Conservation (phyloP, 106 monocot genomes). For the Posidonia australis region DNA sequence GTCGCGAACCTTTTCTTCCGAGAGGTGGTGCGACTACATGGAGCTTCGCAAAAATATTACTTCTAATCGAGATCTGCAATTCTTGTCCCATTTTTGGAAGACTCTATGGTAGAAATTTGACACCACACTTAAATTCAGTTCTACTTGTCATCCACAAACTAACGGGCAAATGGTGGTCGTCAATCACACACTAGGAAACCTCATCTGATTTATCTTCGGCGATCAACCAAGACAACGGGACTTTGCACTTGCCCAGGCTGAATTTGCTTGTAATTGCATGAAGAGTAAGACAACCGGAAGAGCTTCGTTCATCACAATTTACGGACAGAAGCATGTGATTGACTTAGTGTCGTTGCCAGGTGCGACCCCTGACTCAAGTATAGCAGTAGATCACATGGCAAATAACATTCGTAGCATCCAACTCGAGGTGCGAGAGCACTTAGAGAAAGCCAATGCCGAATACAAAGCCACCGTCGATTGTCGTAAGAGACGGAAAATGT, state of each 20-base stretch:
- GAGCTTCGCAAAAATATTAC: background rate
- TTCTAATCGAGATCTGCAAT: background rate
- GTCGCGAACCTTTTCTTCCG: background rate
- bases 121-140: background rate
- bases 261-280: slow-evolving; percentile 5
- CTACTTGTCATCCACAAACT: slow-evolving; percentile 5
- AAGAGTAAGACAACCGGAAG: background rate
- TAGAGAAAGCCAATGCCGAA: background rate
- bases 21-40: background rate
- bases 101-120: background rate
- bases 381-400: background rate
- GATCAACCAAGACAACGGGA: background rate
- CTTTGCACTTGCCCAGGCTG: background rate
- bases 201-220: background rate
- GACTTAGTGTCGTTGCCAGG: background rate
- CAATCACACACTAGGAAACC: background rate
- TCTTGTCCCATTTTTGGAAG: slow-evolving; percentile 1
- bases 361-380: background rate
- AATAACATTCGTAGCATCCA: background rate
- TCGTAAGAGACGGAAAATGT: background rate
- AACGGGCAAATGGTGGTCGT: slow-evolving; percentile 1
- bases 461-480: background rate
- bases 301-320: background rate
- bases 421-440: background rate
- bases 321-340: background rate